A percentile compares a stretch with the other conserved stretches of the same genome.
These are phyloP conservation scores for Hypoxylon lienhwacheense DNA, from an alignment of 495 filamentous ascomycete species.

Conservation along the genomic window DNA sequence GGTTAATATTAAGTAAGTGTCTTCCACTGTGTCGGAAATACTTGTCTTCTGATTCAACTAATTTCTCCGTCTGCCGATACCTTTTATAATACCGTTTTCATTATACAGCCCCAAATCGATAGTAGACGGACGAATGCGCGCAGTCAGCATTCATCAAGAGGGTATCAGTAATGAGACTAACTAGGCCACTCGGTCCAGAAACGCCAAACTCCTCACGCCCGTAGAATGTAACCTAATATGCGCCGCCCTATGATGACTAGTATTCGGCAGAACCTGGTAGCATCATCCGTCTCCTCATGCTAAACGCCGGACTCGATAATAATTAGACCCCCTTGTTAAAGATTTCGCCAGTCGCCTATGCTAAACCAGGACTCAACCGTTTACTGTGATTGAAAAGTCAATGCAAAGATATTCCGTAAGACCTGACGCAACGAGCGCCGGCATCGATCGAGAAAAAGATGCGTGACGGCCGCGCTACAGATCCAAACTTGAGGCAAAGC, in stretches of 20 bases:
- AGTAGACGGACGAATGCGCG: slow-evolving; percentile 2
- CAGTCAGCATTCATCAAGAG: slow-evolving; percentile 3
- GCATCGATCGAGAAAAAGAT: slow-evolving; percentile 22
- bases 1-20: not conserved
- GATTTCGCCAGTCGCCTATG: slow-evolving; percentile 15
- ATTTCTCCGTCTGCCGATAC: not conserved
- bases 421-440: slow-evolving; percentile 2
- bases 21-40: too few relatives aligned
- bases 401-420: slow-evolving; percentile 17
- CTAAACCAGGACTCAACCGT: slow-evolving; percentile 7
- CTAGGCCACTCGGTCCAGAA: slow-evolving; percentile 37
- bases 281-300: slow-evolving; percentile 5
- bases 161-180: slow-evolving; percentile 32
- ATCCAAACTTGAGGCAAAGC: slow-evolving; percentile 19
- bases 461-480: slow-evolving; percentile 18
- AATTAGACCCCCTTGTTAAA: not conserved
- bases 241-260: not conserved
- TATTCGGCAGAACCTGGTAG: not conserved
- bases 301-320: slow-evolving; percentile 16
- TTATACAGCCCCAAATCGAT: slow-evolving; percentile 6
- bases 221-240: slow-evolving; percentile 1
- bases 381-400: slow-evolving; percentile 32
- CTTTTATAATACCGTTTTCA: slow-evolving; percentile 3
- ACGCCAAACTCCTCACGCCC: slow-evolving; percentile 33
- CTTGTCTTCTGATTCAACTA: slow-evolving; percentile 10